Evolutionary conservation across 2,329 filamentous ascomycete species (phyloP), one percentile per base, ranked within the genome.

Genomic region (Arthrobotrys musiformis): DNA sequence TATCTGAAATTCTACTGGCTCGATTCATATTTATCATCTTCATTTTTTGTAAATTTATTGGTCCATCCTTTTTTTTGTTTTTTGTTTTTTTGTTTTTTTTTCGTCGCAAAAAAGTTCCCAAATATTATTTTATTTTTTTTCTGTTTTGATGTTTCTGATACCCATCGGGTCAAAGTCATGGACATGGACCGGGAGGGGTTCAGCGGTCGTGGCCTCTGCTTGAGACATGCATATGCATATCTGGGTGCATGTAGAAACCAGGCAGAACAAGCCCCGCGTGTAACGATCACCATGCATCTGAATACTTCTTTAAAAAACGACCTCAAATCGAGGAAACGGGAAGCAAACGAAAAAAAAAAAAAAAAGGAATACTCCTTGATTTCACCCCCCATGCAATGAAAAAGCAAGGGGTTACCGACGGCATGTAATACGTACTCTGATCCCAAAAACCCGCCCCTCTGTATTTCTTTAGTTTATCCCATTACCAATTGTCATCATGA

Each of bases 1-100:
- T 64, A 63, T 61, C 72, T 76, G 40, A 26, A 70, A 64, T 76
- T 30, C 17, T 70, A 70, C 50, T 76, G 58, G 72, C 37, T 66
- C 40, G 26, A 33, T 44, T 13, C 28, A 4, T 66, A 17, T 61
- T 46, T 46, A 28, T n/a, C n/a, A n/a, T n/a, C n/a, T n/a, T n/a
- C n/a, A n/a, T n/a, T 15, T 66, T 19, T 17, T 42, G 40, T 17
- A 42, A 19, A n/a, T n/a, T n/a, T n/a, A n/a, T n/a, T n/a, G n/a
- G n/a, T n/a, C n/a, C n/a, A n/a, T n/a, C n/a, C n/a, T n/a, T n/a
- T n/a, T n/a, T n/a, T n/a, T n/a, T n/a, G n/a, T n/a, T n/a, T n/a
- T n/a, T n/a, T n/a, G n/a, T n/a, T n/a, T n/a, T n/a, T n/a, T n/a
- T n/a, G n/a, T n/a, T n/a, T n/a, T n/a, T 50, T 28, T 54, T 22